Evolutionary conservation across 2,329 filamentous ascomycete species (phyloP).

Genomic region (Fusarium redolens): DNA sequence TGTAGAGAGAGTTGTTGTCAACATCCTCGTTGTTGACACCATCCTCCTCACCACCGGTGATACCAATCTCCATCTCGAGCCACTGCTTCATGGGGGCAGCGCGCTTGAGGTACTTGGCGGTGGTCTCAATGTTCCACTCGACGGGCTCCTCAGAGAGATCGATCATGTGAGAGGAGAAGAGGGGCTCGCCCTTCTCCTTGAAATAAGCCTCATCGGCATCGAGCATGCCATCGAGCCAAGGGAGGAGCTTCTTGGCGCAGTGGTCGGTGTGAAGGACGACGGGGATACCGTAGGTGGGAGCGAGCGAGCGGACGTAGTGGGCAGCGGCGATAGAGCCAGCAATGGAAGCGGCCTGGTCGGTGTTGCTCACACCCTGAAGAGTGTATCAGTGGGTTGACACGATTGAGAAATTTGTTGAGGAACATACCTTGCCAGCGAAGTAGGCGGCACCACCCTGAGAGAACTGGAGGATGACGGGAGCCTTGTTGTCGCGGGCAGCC

Average conservation of each 20-base stretch:
- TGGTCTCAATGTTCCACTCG: conserved; percentile 91
- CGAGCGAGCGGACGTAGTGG: conserved; percentile 91
- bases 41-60: conserved; percentile 97
- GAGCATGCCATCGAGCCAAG: conserved; percentile 96
- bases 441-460: conserved; percentile 94
- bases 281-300: conserved; percentile 88
- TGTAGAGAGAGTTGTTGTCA: conserved; percentile 97
- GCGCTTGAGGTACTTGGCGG: conserved; percentile 92
- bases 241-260: conserved; percentile 99
- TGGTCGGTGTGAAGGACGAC: conserved; percentile 97
- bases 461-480: conserved; percentile 92
- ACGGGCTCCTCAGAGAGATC: conserved; percentile 94
- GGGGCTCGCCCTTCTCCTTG: conserved; percentile 90
- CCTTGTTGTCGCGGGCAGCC: conserved; percentile 91
- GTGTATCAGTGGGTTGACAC: conserved; percentile 28
- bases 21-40: conserved; percentile 99
- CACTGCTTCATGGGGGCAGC: conserved; percentile 97
- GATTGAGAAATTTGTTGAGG: neutral
- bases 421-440: conserved; percentile 83
- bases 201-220: conserved; percentile 95
- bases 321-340: conserved; percentile 88
- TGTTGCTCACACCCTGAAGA: conserved; percentile 77
- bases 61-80: conserved; percentile 92
- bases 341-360: conserved; percentile 87
- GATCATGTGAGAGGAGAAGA: conserved; percentile 99